Evolutionary conservation across 768 basidiomycete genomes (phyloP).

Genomic region (Cystofilobasidium macerans): DNA sequence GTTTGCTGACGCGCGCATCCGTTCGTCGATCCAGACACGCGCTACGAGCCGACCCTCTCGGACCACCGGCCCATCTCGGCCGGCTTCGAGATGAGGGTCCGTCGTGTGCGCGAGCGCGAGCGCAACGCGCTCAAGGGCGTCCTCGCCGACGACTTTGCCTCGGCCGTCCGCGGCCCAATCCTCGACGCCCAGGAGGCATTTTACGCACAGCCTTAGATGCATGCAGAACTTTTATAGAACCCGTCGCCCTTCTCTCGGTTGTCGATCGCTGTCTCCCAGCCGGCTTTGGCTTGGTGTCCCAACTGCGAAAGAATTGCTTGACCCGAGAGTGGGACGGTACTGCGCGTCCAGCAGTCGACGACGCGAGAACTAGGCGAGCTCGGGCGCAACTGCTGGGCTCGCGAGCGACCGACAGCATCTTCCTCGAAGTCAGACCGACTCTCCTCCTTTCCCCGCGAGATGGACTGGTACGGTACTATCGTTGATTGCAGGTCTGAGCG

Average conservation of each 20-base stretch:
- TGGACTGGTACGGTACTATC: not conserved
- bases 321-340: no score
- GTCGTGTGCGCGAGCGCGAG: conserved; percentile 53
- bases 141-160: conserved; percentile 44
- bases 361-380: no score
- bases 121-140: conserved; percentile 50
- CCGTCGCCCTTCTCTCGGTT: not conserved
- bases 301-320: no score
- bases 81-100: conserved; percentile 61
- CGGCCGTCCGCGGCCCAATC: conserved; percentile 34
- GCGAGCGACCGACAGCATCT: no score
- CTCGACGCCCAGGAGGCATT: conserved; percentile 32
- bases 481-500: no score
- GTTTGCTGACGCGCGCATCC: conserved; percentile 17
- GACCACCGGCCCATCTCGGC: conserved; percentile 85
- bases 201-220: conserved; percentile 17
- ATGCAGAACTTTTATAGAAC: no score
- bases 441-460: no score
- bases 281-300: no score
- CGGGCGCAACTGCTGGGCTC: no score
- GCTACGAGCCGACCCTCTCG: conserved; percentile 78
- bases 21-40: conserved; percentile 42
- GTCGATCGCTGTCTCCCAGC: not conserved
- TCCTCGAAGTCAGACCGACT: not conserved
- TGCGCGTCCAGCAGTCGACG: no score